phyloP scores from a whole-genome alignment of 345 rosid genomes.

The Eucalyptus marginata region DNA sequence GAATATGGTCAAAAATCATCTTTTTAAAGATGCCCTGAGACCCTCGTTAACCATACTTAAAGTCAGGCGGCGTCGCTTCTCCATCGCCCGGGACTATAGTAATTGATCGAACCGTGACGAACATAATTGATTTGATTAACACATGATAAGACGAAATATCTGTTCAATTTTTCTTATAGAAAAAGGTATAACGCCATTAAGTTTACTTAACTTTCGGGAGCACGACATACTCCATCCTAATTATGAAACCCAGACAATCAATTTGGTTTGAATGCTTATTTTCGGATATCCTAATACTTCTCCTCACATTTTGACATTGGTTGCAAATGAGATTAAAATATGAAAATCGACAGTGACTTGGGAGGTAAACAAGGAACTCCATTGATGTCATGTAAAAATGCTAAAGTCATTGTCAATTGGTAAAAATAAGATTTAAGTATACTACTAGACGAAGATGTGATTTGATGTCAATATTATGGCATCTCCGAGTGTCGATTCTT shows the following conservation, averaged over 20 bases:
- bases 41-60: background rate
- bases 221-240: background rate
- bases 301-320: background rate
- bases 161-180: too few species aligned
- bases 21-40: background rate
- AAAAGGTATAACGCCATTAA: too few species aligned
- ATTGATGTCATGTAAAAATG: background rate
- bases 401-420: background rate
- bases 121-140: background rate
- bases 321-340: background rate
- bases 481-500: background rate
- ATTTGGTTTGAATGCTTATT: background rate
- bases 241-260: background rate
- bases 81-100: background rate
- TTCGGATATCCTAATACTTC: background rate
- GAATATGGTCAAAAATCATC: background rate
- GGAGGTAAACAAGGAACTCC: background rate
- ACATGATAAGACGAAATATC: too few species aligned
- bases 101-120: background rate
- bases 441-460: accelerated
- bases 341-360: background rate
- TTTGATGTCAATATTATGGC: background rate
- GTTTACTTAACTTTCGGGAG: background rate
- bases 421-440: background rate
- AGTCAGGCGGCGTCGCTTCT: background rate